Evolutionary conservation across 768 basidiomycete genomes (phyloP).

Genomic region (Mycena sanguinolenta): DNA sequence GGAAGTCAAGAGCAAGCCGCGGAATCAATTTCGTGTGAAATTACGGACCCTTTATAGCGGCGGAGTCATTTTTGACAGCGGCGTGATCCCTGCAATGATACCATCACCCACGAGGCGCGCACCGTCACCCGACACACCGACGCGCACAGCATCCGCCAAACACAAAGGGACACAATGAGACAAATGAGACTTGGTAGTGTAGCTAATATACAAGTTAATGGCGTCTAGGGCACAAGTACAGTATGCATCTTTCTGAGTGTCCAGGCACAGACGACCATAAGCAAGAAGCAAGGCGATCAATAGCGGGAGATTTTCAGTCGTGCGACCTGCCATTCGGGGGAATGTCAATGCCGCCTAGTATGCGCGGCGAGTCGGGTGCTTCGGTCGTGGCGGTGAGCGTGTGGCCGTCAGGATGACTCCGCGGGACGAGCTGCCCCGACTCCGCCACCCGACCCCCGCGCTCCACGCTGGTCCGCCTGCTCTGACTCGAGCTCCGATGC

Average conservation of each 20-base stretch:
- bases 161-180: too few species aligned
- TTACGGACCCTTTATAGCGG: constrained; percentile 48
- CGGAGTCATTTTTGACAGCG: constrained; percentile 31
- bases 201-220: constrained; percentile 29
- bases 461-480: constrained; percentile 71
- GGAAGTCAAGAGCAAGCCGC: constrained; percentile 46
- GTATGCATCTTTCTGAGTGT: constrained; percentile 33
- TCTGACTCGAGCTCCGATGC: constrained; percentile 55
- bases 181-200: too few species aligned
- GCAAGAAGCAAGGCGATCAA: constrained; percentile 29
- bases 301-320: constrained; percentile 13
- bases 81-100: background rate
- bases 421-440: constrained; percentile 67
- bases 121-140: background rate
- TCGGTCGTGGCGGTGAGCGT: constrained; percentile 52
- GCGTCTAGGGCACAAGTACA: constrained; percentile 30
- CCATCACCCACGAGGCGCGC: constrained; percentile 25
- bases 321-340: constrained; percentile 23
- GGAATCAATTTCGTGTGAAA: constrained; percentile 31
- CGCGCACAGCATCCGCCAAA: too few species aligned
- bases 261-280: constrained; percentile 33
- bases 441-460: constrained; percentile 79
- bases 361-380: constrained; percentile 44
- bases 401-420: constrained; percentile 64
- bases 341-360: constrained; percentile 36